phyloP scores from a whole-genome alignment of 1,139 yeast genomes.

The Debaryomyces nepalensis region DNA sequence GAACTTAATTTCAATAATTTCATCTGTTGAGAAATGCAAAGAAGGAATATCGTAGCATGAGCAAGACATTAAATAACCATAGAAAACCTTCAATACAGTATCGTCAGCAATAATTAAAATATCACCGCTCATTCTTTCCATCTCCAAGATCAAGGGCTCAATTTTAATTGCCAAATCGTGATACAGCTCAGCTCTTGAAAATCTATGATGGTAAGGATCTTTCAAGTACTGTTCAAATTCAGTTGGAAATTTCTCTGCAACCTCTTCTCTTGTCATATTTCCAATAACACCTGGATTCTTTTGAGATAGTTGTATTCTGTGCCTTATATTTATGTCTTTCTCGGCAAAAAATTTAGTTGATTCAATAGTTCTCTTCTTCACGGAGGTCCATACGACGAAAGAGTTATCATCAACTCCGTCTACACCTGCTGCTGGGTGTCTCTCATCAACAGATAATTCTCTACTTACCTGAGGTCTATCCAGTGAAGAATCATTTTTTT shows the following conservation, averaged over 20 bases:
- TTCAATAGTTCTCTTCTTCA: constrained; percentile 80
- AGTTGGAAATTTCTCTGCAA: constrained; percentile 61
- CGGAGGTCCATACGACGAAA: constrained; percentile 91
- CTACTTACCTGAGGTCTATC: constrained; percentile 18
- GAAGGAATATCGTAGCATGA: constrained; percentile 85
- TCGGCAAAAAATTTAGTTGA: constrained; percentile 72
- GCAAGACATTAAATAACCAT: constrained; percentile 93
- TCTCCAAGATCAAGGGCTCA: constrained; percentile 89
- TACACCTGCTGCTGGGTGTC: constrained; percentile 54
- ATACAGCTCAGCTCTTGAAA: constrained; percentile 90
- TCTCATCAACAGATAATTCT: constrained; percentile 30
- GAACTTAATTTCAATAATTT: constrained; percentile 84
- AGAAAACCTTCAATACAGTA: constrained; percentile 82
- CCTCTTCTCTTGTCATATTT: constrained; percentile 62
- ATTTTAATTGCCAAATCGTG: constrained; percentile 94
- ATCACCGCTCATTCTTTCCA: constrained; percentile 91
- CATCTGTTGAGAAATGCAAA: constrained; percentile 76
- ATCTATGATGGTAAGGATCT: constrained; percentile 93
- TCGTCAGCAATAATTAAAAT: constrained; percentile 92
- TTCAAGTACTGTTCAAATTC: constrained; percentile 67
- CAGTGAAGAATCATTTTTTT: constrained; percentile 2
- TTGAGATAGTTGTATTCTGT: constrained; percentile 83
- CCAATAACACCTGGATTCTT: constrained; percentile 91
- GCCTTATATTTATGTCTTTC: constrained; percentile 63
- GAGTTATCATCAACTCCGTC: constrained; percentile 54